These are phyloP conservation scores for Ambrosia trifida DNA, from an alignment of 129 eudicot species.

Conservation along the genomic window DNA sequence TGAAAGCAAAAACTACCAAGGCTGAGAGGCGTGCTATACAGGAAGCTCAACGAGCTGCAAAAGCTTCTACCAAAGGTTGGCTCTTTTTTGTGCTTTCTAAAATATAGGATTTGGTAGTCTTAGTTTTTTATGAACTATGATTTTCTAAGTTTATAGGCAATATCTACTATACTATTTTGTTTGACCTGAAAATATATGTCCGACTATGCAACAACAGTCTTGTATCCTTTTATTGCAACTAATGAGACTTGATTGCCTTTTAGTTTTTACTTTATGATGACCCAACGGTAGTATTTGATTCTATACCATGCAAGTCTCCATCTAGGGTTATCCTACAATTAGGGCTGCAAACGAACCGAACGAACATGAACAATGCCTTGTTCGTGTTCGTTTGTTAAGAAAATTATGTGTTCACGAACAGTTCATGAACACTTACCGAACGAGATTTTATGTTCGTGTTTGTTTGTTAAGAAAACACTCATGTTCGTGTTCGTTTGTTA, in stretches of 20 bases:
- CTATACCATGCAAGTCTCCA: neutral
- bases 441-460: too few species aligned
- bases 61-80: slow-evolving; percentile 80
- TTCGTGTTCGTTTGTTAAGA: too few species aligned
- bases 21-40: slow-evolving; percentile 94
- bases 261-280: neutral
- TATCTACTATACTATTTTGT: slow-evolving; percentile 4
- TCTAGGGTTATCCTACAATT: neutral
- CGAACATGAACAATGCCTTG: too few species aligned
- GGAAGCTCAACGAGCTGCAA: slow-evolving; percentile 96
- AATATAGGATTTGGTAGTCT: neutral
- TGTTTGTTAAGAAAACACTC: too few species aligned
- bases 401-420: too few species aligned
- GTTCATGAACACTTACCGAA: too few species aligned
- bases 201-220: slow-evolving; percentile 8
- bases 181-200: neutral
- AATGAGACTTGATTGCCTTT: slow-evolving; percentile 1
- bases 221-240: neutral
- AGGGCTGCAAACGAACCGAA: too few species aligned
- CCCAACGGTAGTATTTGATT: neutral
- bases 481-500: too few species aligned
- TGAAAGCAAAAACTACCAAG: slow-evolving; percentile 73
- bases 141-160: neutral
- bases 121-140: neutral
- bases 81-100: neutral